These are phyloP conservation scores for Trichoderma reesei DNA, from an alignment of 495 filamentous ascomycete genomes.

Conservation along the genomic window DNA sequence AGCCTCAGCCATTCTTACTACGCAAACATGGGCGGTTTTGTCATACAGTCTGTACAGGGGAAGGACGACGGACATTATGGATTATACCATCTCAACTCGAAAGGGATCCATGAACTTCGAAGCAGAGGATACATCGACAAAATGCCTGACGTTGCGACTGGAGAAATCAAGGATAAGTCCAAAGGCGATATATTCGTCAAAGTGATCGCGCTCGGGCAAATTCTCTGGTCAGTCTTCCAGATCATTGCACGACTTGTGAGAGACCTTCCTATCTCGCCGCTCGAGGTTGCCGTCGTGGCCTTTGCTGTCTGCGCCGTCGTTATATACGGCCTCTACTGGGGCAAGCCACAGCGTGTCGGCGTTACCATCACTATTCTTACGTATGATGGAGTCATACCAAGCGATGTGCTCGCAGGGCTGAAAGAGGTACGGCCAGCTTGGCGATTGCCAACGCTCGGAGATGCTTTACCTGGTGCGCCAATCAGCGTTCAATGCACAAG, in stretches of 20 bases:
- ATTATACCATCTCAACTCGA: background rate
- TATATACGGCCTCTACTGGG: background rate
- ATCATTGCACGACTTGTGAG: background rate
- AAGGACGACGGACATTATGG: background rate
- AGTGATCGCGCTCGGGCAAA: background rate
- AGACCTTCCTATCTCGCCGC: background rate
- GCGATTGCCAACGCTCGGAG: no score
- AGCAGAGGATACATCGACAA: background rate
- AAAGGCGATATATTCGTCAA: background rate
- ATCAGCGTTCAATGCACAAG: no score
- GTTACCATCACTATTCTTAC: background rate
- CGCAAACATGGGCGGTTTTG: constrained; percentile 5
- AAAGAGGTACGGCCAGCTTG: no score
- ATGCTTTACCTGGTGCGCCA: no score
- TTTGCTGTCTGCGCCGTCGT: background rate
- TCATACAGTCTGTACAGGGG: background rate
- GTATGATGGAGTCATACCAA: no score
- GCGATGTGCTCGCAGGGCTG: no score
- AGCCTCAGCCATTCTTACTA: background rate
- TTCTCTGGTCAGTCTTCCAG: background rate
- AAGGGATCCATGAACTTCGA: background rate
- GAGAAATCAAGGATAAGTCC: background rate
- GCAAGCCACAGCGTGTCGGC: background rate
- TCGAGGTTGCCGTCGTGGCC: background rate
- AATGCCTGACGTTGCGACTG: background rate